These are phyloP conservation scores for Neurospora sp. DNA, from an alignment of 495 filamentous ascomycete genomes.

Conservation along the genomic window DNA sequence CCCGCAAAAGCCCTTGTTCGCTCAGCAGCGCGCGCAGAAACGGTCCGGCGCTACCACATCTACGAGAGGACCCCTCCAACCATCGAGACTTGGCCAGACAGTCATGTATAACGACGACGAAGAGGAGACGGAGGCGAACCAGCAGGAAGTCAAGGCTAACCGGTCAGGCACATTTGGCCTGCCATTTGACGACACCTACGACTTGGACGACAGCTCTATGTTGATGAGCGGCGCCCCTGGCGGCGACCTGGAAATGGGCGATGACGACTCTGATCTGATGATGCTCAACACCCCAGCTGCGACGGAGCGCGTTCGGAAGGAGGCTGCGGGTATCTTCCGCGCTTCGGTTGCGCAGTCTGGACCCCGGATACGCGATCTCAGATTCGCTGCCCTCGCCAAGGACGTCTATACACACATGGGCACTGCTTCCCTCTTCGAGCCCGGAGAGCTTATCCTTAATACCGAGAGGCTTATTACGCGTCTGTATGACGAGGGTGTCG, in stretches of 20 bases:
- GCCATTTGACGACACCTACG: slow-evolving; percentile 21
- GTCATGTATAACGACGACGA: slow-evolving; percentile 21
- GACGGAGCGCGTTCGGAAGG: slow-evolving; percentile 31
- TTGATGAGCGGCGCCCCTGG: slow-evolving; percentile 11
- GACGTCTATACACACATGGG: slow-evolving; percentile 37
- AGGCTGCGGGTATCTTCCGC: slow-evolving; percentile 35
- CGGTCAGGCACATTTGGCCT: slow-evolving; percentile 24
- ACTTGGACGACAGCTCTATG: slow-evolving; percentile 22
- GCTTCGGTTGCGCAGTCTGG: slow-evolving; percentile 32
- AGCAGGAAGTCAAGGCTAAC: slow-evolving; percentile 22
- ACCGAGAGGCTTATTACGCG: slow-evolving; percentile 42
- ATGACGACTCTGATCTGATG: slow-evolving; percentile 33
- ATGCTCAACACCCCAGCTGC: slow-evolving; percentile 38
- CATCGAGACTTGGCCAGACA: slow-evolving; percentile 27
- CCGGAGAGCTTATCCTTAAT: slow-evolving; percentile 43
- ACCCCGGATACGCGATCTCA: slow-evolving; percentile 21
- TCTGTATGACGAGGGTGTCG: slow-evolving; percentile 48
- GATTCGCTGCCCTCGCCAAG: slow-evolving; percentile 40
- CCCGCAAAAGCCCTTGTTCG: slow-evolving; percentile 26
- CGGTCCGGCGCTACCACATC: background rate
- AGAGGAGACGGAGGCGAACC: slow-evolving; percentile 20
- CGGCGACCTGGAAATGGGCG: slow-evolving; percentile 10
- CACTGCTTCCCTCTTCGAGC: slow-evolving; percentile 34
- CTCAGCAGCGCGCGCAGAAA: slow-evolving; percentile 26
- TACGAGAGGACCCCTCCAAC: slow-evolving; percentile 19